Conservation (phyloP, 768 basidiomycete species). For the Lactarius indigo region DNA sequence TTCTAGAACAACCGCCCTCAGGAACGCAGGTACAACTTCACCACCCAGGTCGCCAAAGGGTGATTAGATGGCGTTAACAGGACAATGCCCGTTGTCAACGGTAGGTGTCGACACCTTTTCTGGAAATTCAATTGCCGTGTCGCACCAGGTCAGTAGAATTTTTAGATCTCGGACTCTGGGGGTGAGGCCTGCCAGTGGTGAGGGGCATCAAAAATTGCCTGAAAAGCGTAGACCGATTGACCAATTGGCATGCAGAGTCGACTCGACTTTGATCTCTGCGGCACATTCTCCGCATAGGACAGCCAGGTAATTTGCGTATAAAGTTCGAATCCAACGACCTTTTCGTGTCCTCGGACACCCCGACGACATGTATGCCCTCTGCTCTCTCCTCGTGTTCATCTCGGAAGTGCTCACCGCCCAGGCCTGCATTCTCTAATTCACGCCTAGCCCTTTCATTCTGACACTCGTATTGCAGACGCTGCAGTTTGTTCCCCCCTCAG, state of each 20-base stretch:
- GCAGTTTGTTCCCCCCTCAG: conserved; percentile 32
- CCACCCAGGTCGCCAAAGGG: too few relatives aligned
- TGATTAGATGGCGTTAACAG: too few relatives aligned
- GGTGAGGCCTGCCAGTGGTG: not conserved
- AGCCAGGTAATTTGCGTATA: not conserved
- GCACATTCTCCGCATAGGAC: not conserved
- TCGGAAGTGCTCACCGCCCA: conserved; percentile 9
- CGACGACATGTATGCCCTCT: conserved; percentile 13
- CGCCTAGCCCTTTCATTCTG: not conserved
- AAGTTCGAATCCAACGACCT: not conserved
- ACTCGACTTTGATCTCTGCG: not conserved
- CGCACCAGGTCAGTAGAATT: too few relatives aligned
- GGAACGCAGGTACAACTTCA: too few relatives aligned
- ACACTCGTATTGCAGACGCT: conserved; percentile 24
- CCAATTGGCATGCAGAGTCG: not conserved
- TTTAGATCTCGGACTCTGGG: too few relatives aligned
- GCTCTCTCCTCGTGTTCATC: conserved; percentile 1
- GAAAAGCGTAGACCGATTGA: not conserved
- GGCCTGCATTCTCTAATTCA: not conserved
- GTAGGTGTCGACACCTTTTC: too few relatives aligned
- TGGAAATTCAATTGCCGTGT: too few relatives aligned
- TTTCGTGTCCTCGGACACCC: not conserved
- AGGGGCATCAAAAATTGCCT: too few relatives aligned
- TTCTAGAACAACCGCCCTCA: too few relatives aligned
- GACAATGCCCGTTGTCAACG: too few relatives aligned